Evolutionary conservation across 495 filamentous ascomycete genomes (phyloP).

Genomic region (Penicillium lagena): DNA sequence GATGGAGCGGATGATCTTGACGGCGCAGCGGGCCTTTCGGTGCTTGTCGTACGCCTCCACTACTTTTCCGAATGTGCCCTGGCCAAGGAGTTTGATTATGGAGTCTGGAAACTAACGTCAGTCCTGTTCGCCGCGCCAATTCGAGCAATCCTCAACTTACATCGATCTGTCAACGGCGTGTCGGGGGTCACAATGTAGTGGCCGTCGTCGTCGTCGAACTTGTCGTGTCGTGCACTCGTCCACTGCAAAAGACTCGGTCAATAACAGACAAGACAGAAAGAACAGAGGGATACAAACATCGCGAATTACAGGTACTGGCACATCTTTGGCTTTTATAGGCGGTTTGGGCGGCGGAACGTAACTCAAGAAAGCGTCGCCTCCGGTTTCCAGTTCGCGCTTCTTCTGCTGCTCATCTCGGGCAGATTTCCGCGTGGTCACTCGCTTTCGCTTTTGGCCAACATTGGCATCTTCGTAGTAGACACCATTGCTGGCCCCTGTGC

Average conservation of each 20-base stretch:
- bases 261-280: slow-evolving; percentile 1
- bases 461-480: slow-evolving; percentile 48
- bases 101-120: slow-evolving; percentile 52
- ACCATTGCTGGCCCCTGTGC: slow-evolving; percentile 50
- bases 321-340: slow-evolving; percentile 85
- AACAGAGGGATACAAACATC: slow-evolving; percentile 60
- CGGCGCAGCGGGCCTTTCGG: slow-evolving; percentile 71
- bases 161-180: slow-evolving; percentile 77
- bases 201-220: slow-evolving; percentile 91
- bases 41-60: slow-evolving; percentile 82
- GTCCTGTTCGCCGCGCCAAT: neutral
- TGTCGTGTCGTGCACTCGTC: slow-evolving; percentile 41
- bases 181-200: slow-evolving; percentile 90
- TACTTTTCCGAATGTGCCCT: slow-evolving; percentile 97
- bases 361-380: slow-evolving; percentile 63
- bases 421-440: slow-evolving; percentile 67
- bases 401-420: slow-evolving; percentile 79
- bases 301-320: slow-evolving; percentile 69
- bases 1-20: slow-evolving; percentile 97
- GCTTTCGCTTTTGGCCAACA: slow-evolving; percentile 79
- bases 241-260: slow-evolving; percentile 27
- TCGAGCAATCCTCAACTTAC: slow-evolving; percentile 46
- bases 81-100: slow-evolving; percentile 81
- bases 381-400: slow-evolving; percentile 58
- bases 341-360: slow-evolving; percentile 85